Base-by-base conservation (phyloP, 768 basidiomycete species). In the Xerocomellus chrysenteron region DNA sequence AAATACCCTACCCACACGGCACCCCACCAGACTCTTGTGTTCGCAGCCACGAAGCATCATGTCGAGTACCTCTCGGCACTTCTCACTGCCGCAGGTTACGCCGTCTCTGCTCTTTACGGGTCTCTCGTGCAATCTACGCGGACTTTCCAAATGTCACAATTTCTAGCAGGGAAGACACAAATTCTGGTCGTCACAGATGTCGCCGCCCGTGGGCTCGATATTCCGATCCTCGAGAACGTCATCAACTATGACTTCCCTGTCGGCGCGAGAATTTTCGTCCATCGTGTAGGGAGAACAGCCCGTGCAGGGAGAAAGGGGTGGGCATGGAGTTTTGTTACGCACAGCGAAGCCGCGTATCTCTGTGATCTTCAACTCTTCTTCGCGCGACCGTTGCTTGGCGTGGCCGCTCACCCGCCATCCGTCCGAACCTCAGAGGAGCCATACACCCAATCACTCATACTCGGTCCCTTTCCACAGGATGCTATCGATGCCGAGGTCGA, bases 211-310 rank as follows among this genome's bases (percentile, higher is more conserved):
- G 97, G 97, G 65, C 93, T 99, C 63, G 97, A 99, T 74, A 95
- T 99, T 35, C 97, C 97, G 5, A 81, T 98, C 40, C 81, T 99
- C 58, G 93, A 95, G 69, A 92, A 98, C 67, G 97, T 99, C 35
- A 79, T 99, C 71, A 99, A 99, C 72, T 99, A 95, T 71, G 97
- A 99, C 65, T 98, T 99, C 63, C 97, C 97, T 1, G 89, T 93
- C 56, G 93, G 95, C 24, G 85, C 94, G 2, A 79, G 95, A 54
- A 86, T 97, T 12, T 99, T 98, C 62, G 87, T 99, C 0, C 97
- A 99, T 72, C 90, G 97, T 55, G 96, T 98, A 24, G 97, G 97
- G 45, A 85, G 97, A 56, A 98, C 97, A 5, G 97, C 97, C 7
- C 83, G 97, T 66, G 96, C 96, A 1, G 97, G 97, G 14, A 80